These are phyloP conservation scores for Chrysophaeum taylorii DNA, from an alignment of 352 stramenopile species.

Conservation along the genomic window DNA sequence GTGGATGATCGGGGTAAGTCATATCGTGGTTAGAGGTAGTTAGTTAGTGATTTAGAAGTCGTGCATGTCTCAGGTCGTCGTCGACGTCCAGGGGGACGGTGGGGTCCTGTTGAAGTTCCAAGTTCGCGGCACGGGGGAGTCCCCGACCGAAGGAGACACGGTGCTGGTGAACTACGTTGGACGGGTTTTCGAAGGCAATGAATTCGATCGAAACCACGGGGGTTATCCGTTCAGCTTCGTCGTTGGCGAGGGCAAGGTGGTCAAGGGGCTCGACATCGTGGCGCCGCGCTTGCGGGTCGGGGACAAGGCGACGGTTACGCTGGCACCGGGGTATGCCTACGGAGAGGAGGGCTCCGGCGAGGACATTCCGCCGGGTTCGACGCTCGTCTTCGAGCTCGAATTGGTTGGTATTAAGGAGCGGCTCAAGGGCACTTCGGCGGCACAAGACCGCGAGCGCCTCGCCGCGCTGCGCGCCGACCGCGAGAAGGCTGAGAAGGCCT, in stretches of 20 bases:
- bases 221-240: constrained; percentile 32
- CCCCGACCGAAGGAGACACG: neutral
- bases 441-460: neutral
- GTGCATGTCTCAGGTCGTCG: too few species aligned
- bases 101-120: too few species aligned
- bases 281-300: constrained; percentile 13
- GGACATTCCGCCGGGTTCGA: neutral
- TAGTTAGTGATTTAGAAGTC: too few species aligned
- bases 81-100: too few species aligned
- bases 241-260: constrained; percentile 29
- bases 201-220: constrained; percentile 15
- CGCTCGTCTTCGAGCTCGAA: constrained; percentile 13
- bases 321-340: constrained; percentile 6
- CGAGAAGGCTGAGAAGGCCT: neutral
- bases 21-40: too few species aligned
- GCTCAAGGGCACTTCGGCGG: neutral
- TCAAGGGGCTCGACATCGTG: constrained; percentile 27
- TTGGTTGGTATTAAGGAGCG: constrained; percentile 11
- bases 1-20: too few species aligned
- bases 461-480: neutral
- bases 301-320: neutral
- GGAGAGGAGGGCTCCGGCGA: neutral
- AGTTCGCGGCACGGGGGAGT: too few species aligned
- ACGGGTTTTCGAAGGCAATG: neutral
- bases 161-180: constrained; percentile 4